Conservation (phyloP, 1,284 basidiomycete species). For the Papiliotrema nemorosa region DNA sequence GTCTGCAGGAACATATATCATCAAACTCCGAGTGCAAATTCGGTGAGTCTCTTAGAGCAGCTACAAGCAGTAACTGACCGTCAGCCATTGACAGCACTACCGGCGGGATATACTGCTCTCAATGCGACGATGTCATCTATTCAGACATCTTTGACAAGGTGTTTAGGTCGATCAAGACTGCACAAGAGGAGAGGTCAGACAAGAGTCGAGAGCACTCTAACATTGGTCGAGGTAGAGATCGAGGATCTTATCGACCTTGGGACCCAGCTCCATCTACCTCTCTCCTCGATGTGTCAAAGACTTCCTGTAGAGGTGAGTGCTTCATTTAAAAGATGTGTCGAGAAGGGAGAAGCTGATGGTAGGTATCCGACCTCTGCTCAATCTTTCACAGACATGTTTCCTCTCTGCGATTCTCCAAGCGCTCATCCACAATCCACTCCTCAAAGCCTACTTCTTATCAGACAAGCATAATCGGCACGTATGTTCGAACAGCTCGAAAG, state of each 20-base stretch:
- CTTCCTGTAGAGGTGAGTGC: conserved; percentile 32
- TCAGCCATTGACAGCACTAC: conserved; percentile 60
- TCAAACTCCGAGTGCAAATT: not conserved
- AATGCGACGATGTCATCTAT: conserved; percentile 61
- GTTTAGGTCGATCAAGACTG: conserved; percentile 48
- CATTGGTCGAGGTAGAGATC: conserved; percentile 48
- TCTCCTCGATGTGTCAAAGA: conserved; percentile 9
- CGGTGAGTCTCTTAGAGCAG: conserved; percentile 39
- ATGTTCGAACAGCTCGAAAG: conserved; percentile 32
- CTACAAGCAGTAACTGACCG: conserved; percentile 4
- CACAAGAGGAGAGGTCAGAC: conserved; percentile 57
- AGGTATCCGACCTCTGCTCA: conserved; percentile 83
- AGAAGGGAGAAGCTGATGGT: conserved; percentile 1
- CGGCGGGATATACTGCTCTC: conserved; percentile 59
- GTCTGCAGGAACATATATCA: not conserved
- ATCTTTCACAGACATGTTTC: conserved; percentile 88
- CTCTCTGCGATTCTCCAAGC: conserved; percentile 88
- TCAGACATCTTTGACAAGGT: conserved; percentile 52
- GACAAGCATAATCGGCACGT: conserved; percentile 55
- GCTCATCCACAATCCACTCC: conserved; percentile 87
- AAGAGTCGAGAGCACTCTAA: conserved; percentile 54
- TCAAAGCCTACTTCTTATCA: conserved; percentile 84
- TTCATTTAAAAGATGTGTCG: not conserved
- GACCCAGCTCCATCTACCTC: not conserved
- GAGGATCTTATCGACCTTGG: conserved; percentile 35